Evolutionary conservation across 129 eudicot genomes (phyloP), one percentile per base, ranked within the genome.

Genomic region (Flaveria sonorensis): DNA sequence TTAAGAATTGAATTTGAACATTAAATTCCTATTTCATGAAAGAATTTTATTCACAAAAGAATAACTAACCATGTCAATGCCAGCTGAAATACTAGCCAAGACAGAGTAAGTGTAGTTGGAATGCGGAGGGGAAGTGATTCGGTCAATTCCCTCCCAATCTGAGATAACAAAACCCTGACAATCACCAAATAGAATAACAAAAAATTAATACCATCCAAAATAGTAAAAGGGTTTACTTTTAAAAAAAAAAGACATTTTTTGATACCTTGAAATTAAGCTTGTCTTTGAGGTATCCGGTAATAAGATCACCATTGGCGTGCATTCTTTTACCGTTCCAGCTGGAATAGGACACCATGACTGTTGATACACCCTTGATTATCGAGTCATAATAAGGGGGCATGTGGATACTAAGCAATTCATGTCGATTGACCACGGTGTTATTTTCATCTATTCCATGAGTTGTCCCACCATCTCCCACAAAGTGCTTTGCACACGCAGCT

Each of bases 401-500:
- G 81, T 92, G 97, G 65, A 92, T 81, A 81, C 85, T 81, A 48
- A 92, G 86, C 86, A 92, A 83, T 45, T 89, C 89, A 70, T 81
- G 86, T 86, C 50, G 77, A 81, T 70, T 86, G 20, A 65, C 82
- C 62, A 92, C 26, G 4, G 96, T 89, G 84, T 92, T 92, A 62
- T 77, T 77, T 70, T 92, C 97, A 76, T 92, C 87, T 40, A 89
- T 65, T 16, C 97, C 97, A 69, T 81, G 86, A 21, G 86, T 86
- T 16, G 97, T 92, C 77, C 97, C 97, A 48, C 97, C 97, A 55
- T 92, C 97, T 23, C 89, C 97, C 76, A 92, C 97, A 79, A 92
- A 92, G 84, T 92, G 97, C 85, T 92, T 92, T 30, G 96, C 96
- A 74, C 97, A 92, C 20, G 91, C 96, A 47, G 87, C 97, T 75